Conservation (phyloP, 1,284 basidiomycete species). For the Apiotrichum sp. region DNA sequence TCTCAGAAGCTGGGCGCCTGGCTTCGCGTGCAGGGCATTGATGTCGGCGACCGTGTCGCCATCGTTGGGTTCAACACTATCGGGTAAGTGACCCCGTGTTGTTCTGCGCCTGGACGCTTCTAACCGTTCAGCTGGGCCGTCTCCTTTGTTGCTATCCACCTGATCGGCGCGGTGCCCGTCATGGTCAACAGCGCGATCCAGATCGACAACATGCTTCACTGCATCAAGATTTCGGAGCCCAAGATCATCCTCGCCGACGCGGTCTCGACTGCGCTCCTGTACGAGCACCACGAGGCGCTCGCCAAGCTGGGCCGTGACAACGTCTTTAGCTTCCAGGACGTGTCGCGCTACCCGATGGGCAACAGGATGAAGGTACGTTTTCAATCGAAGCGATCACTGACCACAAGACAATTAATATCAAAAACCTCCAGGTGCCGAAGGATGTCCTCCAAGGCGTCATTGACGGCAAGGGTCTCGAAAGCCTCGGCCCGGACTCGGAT, state of each 20-base stretch:
- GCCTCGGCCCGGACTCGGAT: constrained; percentile 31
- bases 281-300: neutral
- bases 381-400: constrained; percentile 7
- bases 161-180: constrained; percentile 37
- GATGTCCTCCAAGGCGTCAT: neutral
- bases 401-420: constrained; percentile 1
- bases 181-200: constrained; percentile 32
- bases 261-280: constrained; percentile 10
- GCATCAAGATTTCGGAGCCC: constrained; percentile 26
- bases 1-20: constrained; percentile 26
- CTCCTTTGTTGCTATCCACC: constrained; percentile 31
- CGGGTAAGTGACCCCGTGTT: constrained; percentile 7
- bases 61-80: constrained; percentile 34
- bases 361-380: constrained; percentile 1
- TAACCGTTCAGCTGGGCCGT: constrained; percentile 25
- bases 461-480: constrained; percentile 12
- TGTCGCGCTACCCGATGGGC: constrained; percentile 2
- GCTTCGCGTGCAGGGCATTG: constrained; percentile 28
- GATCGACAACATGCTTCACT: constrained; percentile 23
- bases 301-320: neutral
- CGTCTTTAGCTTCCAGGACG: neutral
- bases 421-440: neutral
- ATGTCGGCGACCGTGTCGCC: constrained; percentile 28
- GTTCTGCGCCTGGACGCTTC: neutral
- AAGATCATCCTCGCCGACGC: constrained; percentile 31